Evolutionary conservation across 179 eudicot genomes (phyloP).

Genomic region (Sideroxylon spinosum): DNA sequence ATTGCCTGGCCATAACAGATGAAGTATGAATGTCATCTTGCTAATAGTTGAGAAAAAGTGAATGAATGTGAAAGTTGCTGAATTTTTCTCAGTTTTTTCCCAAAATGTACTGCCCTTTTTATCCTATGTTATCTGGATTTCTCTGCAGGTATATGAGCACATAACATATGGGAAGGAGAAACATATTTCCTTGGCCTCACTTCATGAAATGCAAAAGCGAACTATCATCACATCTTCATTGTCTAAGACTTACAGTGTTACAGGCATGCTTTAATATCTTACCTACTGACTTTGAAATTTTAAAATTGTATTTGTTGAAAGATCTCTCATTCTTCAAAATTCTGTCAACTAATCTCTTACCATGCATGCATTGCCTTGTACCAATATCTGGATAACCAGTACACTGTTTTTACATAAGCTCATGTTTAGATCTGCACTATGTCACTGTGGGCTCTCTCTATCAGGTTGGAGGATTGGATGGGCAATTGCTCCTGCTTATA

Average conservation of each 20-base stretch:
- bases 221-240: conserved; percentile 86
- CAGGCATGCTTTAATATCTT: conserved; percentile 40
- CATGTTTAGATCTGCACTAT: conserved; percentile 4
- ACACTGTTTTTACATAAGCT: neutral
- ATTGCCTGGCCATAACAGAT: conserved; percentile 77
- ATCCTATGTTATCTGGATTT: neutral
- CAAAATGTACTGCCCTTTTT: neutral
- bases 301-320: neutral
- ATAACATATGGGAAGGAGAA: conserved; percentile 59
- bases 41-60: neutral
- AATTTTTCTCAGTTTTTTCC: neutral
- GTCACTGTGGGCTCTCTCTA: neutral
- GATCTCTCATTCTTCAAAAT: neutral
- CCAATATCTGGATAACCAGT: no score
- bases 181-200: conserved; percentile 72
- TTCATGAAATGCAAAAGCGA: conserved; percentile 77
- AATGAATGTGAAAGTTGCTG: conserved; percentile 11
- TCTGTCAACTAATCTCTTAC: neutral
- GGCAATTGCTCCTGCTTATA: conserved; percentile 75
- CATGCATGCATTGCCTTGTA: neutral
- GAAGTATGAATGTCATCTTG: neutral
- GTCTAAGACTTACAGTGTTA: conserved; percentile 84
- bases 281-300: neutral
- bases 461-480: conserved; percentile 98
- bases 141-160: conserved; percentile 80